These are phyloP conservation scores for Fusarium subglutinans DNA, from an alignment of 2,329 filamentous ascomycete genomes.

Conservation along the genomic window DNA sequence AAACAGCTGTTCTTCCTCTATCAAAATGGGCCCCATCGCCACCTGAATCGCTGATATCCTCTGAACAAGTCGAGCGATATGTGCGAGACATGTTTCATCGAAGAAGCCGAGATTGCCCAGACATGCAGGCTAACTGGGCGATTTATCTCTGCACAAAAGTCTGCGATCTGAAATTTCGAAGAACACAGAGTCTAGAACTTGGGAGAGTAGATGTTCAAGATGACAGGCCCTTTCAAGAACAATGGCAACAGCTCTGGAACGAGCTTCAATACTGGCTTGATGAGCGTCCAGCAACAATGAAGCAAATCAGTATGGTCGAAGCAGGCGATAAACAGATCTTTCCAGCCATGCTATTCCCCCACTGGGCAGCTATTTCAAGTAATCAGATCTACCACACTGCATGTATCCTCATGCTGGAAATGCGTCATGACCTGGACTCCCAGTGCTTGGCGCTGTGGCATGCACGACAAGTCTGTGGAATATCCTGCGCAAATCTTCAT, in stretches of 20 bases:
- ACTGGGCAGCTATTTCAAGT: conserved; percentile 60
- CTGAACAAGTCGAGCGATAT: conserved; percentile 13
- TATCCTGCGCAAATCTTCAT: conserved; percentile 60
- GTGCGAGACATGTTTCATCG: conserved; percentile 40
- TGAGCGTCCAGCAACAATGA: conserved; percentile 52
- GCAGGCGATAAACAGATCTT: conserved; percentile 48
- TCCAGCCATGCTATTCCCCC: conserved; percentile 58
- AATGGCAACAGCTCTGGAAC: conserved; percentile 57
- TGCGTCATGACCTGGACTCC: conserved; percentile 45
- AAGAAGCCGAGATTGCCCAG: conserved; percentile 47
- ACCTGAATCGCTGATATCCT: conserved; percentile 7
- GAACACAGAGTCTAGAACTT: conserved; percentile 51
- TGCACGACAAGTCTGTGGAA: conserved; percentile 60
- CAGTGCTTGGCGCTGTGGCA: conserved; percentile 51
- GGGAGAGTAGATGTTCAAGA: conserved; percentile 50
- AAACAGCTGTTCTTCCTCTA: conserved; percentile 59
- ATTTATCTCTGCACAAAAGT: conserved; percentile 62
- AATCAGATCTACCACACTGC: conserved; percentile 64
- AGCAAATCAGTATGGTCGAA: conserved; percentile 36
- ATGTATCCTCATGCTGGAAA: conserved; percentile 58
- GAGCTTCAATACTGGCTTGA: conserved; percentile 58
- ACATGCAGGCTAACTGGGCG: conserved; percentile 65
- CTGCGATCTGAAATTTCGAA: conserved; percentile 54
- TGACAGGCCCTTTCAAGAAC: conserved; percentile 48
- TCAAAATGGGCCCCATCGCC: conserved; percentile 55